Base-by-base conservation (phyloP, 306 rosid genomes). In the Prunus dulcis region DNA sequence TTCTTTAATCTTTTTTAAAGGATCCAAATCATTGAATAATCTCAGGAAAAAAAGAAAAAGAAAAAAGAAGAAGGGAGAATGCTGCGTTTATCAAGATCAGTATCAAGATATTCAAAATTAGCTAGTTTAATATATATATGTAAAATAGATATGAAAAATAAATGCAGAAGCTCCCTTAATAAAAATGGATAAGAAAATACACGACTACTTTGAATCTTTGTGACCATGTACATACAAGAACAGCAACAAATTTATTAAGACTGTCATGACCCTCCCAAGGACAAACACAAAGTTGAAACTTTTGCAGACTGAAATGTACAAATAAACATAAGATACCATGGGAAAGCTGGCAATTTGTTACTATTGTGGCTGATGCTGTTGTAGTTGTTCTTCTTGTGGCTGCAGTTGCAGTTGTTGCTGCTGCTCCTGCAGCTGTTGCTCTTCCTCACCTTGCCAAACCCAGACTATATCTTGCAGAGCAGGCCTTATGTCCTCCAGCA, bases 381-480 rank as follows among this genome's bases (percentile, higher is more conserved):
- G 69, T 19, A 11, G 52, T 43, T 60, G 47, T 46, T 73, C 25
- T 55, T 67, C 67, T 6, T 70, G 80, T 9, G 57, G 76, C 10
- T 69, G 78, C 50, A 46, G 84, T 58, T 58, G 88, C 62, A 76
- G 82, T 17, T 85, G 71, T 2, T 12, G 79, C 47, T 78, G 77
- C 77, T 38, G 41, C 45, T 17, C 76, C 27, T 30, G 86, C 64
- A 76, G 76, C 70, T 69, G 81, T 47, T 77, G 82, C 68, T 69
- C 82, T 64, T 83, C 82, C 58, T 90, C 93, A 45, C 83, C 88
- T 75, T 86, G 88, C 96, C 97, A 91, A 23, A 90, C 90, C 97
- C 98, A 93, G 76, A 90, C 89, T 80, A 93, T 90, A 72, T 93
- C 98, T 72, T 80, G 80, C 67, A 93, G 88, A 69, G 92, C 88